Evolutionary conservation across 2,329 filamentous ascomycete genomes (phyloP).

Genomic region (Geosmithia putterillii): DNA sequence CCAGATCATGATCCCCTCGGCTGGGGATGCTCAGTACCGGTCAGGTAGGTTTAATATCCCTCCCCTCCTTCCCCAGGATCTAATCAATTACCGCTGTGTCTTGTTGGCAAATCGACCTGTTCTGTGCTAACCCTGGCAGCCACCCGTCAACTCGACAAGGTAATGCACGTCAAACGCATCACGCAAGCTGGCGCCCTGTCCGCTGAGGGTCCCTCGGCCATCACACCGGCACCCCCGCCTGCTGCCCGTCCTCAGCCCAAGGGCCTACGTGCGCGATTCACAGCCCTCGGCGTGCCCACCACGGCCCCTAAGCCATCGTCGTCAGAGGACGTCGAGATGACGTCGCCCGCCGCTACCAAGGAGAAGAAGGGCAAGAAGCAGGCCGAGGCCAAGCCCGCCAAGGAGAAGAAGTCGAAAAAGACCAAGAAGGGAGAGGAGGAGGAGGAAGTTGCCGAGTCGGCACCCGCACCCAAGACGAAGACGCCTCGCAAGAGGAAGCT

Average conservation of each 20-base stretch:
- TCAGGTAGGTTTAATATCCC: conserved; percentile 28
- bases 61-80: neutral
- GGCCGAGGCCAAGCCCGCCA: neutral
- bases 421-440: neutral
- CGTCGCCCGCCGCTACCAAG: conserved; percentile 9
- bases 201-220: conserved; percentile 13
- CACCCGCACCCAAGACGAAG: conserved; percentile 14
- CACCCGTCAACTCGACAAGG: conserved; percentile 36
- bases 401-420: conserved; percentile 1
- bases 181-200: conserved; percentile 36
- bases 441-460: conserved; percentile 2
- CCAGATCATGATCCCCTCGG: conserved; percentile 48
- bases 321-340: conserved; percentile 25
- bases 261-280: conserved; percentile 54
- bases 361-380: neutral
- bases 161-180: conserved; percentile 53
- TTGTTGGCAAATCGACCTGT: too few relatives aligned
- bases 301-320: conserved; percentile 16
- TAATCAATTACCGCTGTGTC: too few relatives aligned
- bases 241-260: conserved; percentile 51
- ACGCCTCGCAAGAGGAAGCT: conserved; percentile 19
- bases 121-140: conserved; percentile 9
- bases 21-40: conserved; percentile 40
- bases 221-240: conserved; percentile 32
- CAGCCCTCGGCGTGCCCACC: conserved; percentile 40